Conservation (phyloP, 2,329 filamentous ascomycete genomes). For the Cordyceps tenuipes region DNA sequence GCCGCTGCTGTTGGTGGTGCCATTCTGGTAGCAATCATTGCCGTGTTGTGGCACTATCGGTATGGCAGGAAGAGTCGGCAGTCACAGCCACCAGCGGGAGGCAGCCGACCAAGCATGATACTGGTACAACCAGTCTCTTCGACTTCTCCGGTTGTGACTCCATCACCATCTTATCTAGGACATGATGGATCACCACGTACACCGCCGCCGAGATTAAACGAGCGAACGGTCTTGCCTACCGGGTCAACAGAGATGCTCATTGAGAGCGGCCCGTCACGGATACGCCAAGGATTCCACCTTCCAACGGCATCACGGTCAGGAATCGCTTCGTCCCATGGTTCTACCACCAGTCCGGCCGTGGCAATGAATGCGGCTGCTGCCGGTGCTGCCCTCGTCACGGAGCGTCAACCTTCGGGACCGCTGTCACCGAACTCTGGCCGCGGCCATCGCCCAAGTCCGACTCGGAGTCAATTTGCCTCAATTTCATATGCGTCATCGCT, state of each 20-base stretch:
- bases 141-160: conserved; percentile 32
- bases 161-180: conserved; percentile 22
- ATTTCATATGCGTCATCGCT: conserved; percentile 11
- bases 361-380: background rate
- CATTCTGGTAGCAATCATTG: conserved; percentile 6
- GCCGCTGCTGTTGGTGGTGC: background rate
- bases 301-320: background rate
- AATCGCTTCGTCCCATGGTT: background rate
- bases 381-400: background rate
- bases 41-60: conserved; percentile 9
- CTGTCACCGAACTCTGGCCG: background rate
- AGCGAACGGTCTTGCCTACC: conserved; percentile 36
- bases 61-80: conserved; percentile 2
- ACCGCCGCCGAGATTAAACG: conserved; percentile 40
- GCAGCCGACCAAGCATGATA: conserved; percentile 8
- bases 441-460: background rate
- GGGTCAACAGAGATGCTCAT: background rate
- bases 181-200: conserved; percentile 25
- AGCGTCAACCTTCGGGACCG: background rate
- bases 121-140: conserved; percentile 21
- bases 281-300: conserved; percentile 3
- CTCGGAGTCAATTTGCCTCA: conserved; percentile 1
- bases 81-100: background rate
- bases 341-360: background rate
- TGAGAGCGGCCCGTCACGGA: background rate